A percentile compares a stretch with the other conserved stretches of the same genome.
These are phyloP conservation scores for Cyclanthera cordifolia DNA, from an alignment of 306 rosid genomes.

Conservation along the genomic window DNA sequence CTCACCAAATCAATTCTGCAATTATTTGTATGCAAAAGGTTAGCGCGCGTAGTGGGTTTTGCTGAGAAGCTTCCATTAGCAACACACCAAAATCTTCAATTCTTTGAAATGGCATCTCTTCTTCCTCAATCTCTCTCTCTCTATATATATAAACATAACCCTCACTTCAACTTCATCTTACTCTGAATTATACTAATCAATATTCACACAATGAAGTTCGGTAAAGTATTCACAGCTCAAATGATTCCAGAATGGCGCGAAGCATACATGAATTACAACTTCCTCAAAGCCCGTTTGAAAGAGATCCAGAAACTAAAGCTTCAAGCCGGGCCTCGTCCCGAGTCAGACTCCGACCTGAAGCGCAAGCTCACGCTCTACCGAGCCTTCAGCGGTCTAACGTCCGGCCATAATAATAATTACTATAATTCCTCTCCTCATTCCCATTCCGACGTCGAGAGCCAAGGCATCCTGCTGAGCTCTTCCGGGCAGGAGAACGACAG, in stretches of 20 bases:
- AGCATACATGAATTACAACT: slow-evolving; percentile 54
- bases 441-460: slow-evolving; percentile 37
- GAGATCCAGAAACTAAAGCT: slow-evolving; percentile 21
- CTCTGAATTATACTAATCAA: no score
- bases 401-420: background rate
- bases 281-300: slow-evolving; percentile 39
- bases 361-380: slow-evolving; percentile 19
- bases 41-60: no score
- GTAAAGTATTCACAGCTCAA: slow-evolving; percentile 46
- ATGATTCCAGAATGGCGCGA: slow-evolving; percentile 69
- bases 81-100: background rate
- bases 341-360: slow-evolving; percentile 13
- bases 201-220: slow-evolving; percentile 41
- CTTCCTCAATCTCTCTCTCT: background rate
- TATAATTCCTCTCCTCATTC: no score
- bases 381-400: slow-evolving; percentile 52
- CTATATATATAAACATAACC: no score
- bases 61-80: slow-evolving; percentile 5
- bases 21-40: no score
- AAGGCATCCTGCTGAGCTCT: slow-evolving; percentile 35
- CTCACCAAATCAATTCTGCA: no score
- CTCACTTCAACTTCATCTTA: no score
- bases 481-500: slow-evolving; percentile 15
- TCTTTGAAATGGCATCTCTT: background rate
- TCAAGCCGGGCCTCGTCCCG: slow-evolving; percentile 12